These are phyloP conservation scores for Fusarium sublunatum DNA, from an alignment of 2,329 filamentous ascomycete genomes.

Conservation along the genomic window DNA sequence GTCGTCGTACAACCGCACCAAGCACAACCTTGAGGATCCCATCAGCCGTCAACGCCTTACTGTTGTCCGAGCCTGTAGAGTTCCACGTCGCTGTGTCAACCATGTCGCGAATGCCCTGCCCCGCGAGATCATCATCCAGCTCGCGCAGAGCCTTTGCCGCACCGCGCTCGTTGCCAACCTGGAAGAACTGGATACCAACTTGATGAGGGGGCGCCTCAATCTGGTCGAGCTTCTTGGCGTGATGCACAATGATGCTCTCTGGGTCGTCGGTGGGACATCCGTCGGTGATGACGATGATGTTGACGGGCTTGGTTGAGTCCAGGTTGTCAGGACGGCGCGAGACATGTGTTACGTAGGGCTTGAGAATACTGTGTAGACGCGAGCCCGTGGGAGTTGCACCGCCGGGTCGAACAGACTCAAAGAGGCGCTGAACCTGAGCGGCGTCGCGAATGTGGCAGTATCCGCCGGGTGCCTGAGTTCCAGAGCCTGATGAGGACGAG, in stretches of 20 bases:
- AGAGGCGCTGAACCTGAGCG: slow-evolving; percentile 73
- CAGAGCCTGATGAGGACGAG: slow-evolving; percentile 52
- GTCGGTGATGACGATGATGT: slow-evolving; percentile 94
- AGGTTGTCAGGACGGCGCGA: slow-evolving; percentile 54
- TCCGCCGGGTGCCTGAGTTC: slow-evolving; percentile 58
- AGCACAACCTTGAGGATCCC: slow-evolving; percentile 85
- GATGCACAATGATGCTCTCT: slow-evolving; percentile 73
- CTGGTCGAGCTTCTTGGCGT: slow-evolving; percentile 76
- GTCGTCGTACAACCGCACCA: slow-evolving; percentile 73
- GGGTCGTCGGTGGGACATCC: slow-evolving; percentile 84
- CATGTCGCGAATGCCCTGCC: slow-evolving; percentile 79
- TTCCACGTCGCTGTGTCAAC: slow-evolving; percentile 89
- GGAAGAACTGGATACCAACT: slow-evolving; percentile 95
- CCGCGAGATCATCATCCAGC: slow-evolving; percentile 77
- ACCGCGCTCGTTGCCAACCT: slow-evolving; percentile 79
- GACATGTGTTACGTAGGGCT: slow-evolving; percentile 70
- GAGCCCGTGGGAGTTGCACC: slow-evolving; percentile 80
- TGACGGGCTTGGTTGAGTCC: slow-evolving; percentile 76
- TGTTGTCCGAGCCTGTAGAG: slow-evolving; percentile 55
- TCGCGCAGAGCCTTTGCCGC: slow-evolving; percentile 74
- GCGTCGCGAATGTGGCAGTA: slow-evolving; percentile 74
- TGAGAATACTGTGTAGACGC: slow-evolving; percentile 76
- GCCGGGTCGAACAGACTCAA: slow-evolving; percentile 71
- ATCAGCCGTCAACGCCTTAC: slow-evolving; percentile 68
- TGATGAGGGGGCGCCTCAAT: slow-evolving; percentile 81